Conservation (phyloP, 768 basidiomycete species). For the Leccinum sublutescens region DNA sequence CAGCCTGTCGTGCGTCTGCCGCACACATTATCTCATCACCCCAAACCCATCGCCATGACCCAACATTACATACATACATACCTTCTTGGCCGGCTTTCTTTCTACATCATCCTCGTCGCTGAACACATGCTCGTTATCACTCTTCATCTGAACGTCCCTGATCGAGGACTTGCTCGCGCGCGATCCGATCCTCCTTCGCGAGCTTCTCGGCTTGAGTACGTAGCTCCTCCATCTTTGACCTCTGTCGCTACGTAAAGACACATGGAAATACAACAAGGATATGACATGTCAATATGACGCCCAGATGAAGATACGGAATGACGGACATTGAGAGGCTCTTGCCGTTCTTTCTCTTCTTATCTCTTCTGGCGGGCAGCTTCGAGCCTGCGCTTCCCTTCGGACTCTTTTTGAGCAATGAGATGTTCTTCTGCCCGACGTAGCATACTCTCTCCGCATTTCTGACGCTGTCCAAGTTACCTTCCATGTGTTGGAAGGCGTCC, state of each 20-base stretch:
- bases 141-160: conserved; percentile 58
- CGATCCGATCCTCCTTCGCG: conserved; percentile 73
- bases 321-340: conserved; percentile 65
- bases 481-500: conserved; percentile 66
- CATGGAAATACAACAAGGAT: neutral
- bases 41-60: neutral
- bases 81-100: conserved; percentile 66
- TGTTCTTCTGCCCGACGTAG: conserved; percentile 38
- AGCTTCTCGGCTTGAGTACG: conserved; percentile 72
- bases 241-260: conserved; percentile 37
- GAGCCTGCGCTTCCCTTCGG: conserved; percentile 74
- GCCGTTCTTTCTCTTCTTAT: conserved; percentile 72
- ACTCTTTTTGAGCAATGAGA: conserved; percentile 49
- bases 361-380: conserved; percentile 75
- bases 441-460: conserved; percentile 87
- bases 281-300: neutral
- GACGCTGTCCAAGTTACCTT: conserved; percentile 50
- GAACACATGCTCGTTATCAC: conserved; percentile 71
- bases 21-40: neutral
- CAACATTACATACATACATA: conserved; percentile 25
- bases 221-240: conserved; percentile 58
- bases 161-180: conserved; percentile 78
- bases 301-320: neutral
- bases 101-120: conserved; percentile 71
- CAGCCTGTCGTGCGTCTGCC: conserved; percentile 12